A percentile compares a stretch with the other conserved stretches of the same genome.
These are phyloP conservation scores for Kwoniella sp. DNA, from an alignment of 768 basidiomycete genomes.

Conservation along the genomic window DNA sequence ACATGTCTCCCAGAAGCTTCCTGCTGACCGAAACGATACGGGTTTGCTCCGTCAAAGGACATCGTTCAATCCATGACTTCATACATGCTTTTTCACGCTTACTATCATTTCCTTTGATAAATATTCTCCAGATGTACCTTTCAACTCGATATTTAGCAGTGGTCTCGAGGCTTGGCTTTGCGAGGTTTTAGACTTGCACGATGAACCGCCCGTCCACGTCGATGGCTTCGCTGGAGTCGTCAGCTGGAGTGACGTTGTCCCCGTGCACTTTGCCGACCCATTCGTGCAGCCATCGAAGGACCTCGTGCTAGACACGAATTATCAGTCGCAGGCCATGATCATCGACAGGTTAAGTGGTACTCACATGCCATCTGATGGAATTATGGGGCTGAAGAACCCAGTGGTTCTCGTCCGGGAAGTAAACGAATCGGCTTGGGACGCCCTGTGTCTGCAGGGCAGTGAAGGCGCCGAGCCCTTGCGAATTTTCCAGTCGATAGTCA, in stretches of 20 bases:
- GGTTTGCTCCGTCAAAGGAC: background rate
- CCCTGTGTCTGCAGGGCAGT: conserved; percentile 68
- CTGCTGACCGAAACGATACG: background rate
- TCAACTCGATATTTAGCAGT: background rate
- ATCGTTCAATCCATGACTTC: background rate
- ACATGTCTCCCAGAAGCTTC: background rate
- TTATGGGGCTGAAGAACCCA: conserved; percentile 69
- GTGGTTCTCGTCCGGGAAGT: conserved; percentile 52
- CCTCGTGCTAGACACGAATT: conserved; percentile 63
- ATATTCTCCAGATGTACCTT: background rate
- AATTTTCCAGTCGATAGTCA: conserved; percentile 84
- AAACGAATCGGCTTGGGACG: conserved; percentile 43
- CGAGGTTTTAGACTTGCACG: background rate
- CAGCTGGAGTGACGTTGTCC: background rate
- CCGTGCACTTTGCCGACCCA: conserved; percentile 51
- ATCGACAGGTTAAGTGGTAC: conserved; percentile 8
- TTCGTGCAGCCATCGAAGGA: conserved; percentile 81
- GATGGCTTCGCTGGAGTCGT: background rate
- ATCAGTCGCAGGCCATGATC: conserved; percentile 1
- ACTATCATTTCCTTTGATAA: background rate
- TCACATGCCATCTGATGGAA: conserved; percentile 68
- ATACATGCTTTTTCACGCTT: background rate
- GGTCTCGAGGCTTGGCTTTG: background rate
- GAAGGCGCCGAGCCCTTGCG: conserved; percentile 80
- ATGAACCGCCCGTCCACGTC: conserved; percentile 1